A percentile compares a stretch with the other conserved stretches of the same genome.
Conservation (phyloP, 805 yeast species). For the Barnettozyma pratensis region DNA sequence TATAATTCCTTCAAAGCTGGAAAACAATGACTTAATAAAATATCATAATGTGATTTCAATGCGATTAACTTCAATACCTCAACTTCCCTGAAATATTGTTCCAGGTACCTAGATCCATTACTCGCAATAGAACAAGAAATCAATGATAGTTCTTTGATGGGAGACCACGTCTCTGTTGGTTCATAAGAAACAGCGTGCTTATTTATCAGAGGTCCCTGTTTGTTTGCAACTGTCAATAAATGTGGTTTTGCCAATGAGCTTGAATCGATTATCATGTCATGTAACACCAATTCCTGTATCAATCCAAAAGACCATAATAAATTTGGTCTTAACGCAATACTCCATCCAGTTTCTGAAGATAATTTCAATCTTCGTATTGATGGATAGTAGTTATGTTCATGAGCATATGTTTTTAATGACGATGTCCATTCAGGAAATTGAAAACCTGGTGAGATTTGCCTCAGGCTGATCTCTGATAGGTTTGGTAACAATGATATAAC, state of each 20-base stretch:
- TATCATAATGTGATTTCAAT: slow-evolving; percentile 39
- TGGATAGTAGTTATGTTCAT: slow-evolving; percentile 23
- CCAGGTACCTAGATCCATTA: slow-evolving; percentile 31
- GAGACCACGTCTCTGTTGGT: slow-evolving; percentile 24
- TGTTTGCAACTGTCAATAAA: slow-evolving; percentile 20
- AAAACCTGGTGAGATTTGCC: slow-evolving; percentile 48
- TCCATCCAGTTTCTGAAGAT: slow-evolving; percentile 45
- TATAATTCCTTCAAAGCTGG: slow-evolving; percentile 32
- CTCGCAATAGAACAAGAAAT: slow-evolving; percentile 31
- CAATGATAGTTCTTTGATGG: slow-evolving; percentile 29
- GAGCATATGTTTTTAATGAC: slow-evolving; percentile 22
- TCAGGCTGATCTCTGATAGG: slow-evolving; percentile 34
- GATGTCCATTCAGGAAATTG: slow-evolving; percentile 31
- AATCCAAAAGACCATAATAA: slow-evolving; percentile 41
- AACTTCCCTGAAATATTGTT: slow-evolving; percentile 38
- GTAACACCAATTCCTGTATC: slow-evolving; percentile 38
- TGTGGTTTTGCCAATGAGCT: slow-evolving; percentile 27
- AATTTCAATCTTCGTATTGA: slow-evolving; percentile 31
- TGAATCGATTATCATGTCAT: slow-evolving; percentile 46
- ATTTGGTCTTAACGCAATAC: slow-evolving; percentile 45
- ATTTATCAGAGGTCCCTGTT: slow-evolving; percentile 18
- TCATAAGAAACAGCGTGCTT: slow-evolving; percentile 18
- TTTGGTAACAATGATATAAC: slow-evolving; percentile 45
- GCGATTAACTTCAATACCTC: slow-evolving; percentile 32
- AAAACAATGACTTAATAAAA: slow-evolving; percentile 45